Base-by-base conservation (phyloP, 345 rosid species). In the Chamaenerion angustifolium region DNA sequence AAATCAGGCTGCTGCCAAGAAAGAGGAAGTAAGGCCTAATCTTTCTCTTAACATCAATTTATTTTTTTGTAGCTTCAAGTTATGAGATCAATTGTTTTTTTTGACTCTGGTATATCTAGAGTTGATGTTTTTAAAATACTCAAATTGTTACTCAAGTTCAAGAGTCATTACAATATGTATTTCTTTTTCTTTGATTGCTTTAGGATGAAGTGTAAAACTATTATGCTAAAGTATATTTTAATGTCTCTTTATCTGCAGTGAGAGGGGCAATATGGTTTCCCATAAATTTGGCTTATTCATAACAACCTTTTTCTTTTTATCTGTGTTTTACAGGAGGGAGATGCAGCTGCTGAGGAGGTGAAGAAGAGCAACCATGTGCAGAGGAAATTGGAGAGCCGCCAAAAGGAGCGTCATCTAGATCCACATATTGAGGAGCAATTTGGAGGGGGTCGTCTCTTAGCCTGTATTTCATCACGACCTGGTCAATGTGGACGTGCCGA, bases 401-500 rank as follows among this genome's bases (percentile, higher is more conserved):
- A 70, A 48, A 61, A 65, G 41, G 66, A 58, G 5, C 82, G 85
- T 56, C 56, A 16, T 16, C 90, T 82, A 35, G 83, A 76, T 44
- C 46, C 82, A 7, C 83, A 82, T 62, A 82, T 82, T 16, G 90
- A 82, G 68, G 90, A 79, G 61, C 90, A 78, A 17, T 82, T 79
- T 11, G 68, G 83, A 0, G 54, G 85, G 27, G 85, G 90, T 21
- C 79, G 90, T 56, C 48, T 79, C 61, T 59, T 79, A 62, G 90
- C 90, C 1, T 72, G 79, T 17, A 82, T 82, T 65, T 72, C 90
- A 46, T 79, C 90, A 19, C 70, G 90, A 57, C 90, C 90, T 23
- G 90, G 90, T 27, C 90, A 82, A 40, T 79, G 90, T 0, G 86
- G 86, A n/a, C 85, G 86, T 68, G 85, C 83, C 50, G 90, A 82